Evolutionary conservation across 352 stramenopile species (phyloP), one percentile per base, ranked within the genome.

Genomic region (Phytophthora sp.): DNA sequence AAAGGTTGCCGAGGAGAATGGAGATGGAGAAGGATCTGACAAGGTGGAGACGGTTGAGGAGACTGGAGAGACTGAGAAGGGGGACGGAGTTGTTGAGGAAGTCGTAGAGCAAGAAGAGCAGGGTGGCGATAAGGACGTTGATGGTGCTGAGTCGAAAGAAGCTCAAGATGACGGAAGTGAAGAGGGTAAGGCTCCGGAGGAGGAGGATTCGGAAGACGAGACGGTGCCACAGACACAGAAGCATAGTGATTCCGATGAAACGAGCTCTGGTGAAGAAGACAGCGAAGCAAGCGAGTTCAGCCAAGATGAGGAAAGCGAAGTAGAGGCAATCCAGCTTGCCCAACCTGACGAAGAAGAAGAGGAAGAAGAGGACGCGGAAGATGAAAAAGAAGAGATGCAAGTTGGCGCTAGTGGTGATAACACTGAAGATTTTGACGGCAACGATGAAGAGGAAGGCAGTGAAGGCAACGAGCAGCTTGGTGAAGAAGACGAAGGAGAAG

Each of bases 151-250:
- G 20, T 51, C 18, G n/a, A 55, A 54, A n/a, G 50, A 74, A 50
- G 30, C 27, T 39, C 24, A 57, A 61, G 35, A 12, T 23, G 34
- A 60, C 27, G 61, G 59, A 8, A 65, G 54, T 39, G 61, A 59
- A 28, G 27, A 23, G 13, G 54, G 48, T 10, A 59, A 37, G 10
- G 58, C 61, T 5, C 45, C 42, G 8, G 62, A 66, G 24, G 48
- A 57, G 45, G 32, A 30, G 32, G 35, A 15, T 11, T 42, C 3
- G n/a, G n/a, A 23, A 42, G 17, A 18, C n/a, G 35, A 62, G 27
- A 23, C 42, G 41, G 31, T n/a, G 1, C 44, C 52, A 27, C 46
- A 53, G 38, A 51, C 11, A n/a, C 62, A 39, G 18, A 43, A 54
- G 20, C 34, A 41, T 17, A 60, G 13, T 30, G 44, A 63, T 31